Percentiles rank a stretch among this genome's conserved stretches.
Conservation (phyloP, 768 basidiomycete genomes). For the Agrocybe chaxingu region DNA sequence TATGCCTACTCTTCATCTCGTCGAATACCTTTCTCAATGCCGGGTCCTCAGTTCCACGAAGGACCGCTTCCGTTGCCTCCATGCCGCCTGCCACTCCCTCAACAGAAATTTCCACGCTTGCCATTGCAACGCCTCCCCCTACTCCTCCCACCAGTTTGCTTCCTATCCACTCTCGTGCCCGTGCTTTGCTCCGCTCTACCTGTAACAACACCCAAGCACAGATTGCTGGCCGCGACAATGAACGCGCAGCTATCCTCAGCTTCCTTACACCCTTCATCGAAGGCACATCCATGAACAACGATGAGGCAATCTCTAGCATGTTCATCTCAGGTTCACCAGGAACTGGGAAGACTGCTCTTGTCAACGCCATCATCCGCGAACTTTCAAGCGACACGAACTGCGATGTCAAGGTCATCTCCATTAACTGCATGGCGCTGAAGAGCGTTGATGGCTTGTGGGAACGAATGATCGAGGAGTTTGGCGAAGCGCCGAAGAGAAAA, state of each 20-base stretch:
- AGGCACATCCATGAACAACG: conserved; percentile 20
- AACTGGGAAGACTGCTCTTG: conserved; percentile 86
- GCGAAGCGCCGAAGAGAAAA: conserved; percentile 32
- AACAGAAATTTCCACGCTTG: conserved; percentile 35
- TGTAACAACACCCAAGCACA: conserved; percentile 49
- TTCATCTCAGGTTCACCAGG: conserved; percentile 95
- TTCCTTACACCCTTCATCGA: conserved; percentile 60
- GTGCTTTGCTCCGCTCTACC: conserved; percentile 69
- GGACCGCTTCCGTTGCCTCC: conserved; percentile 47
- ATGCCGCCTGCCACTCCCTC: conserved; percentile 44
- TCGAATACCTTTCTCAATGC: conserved; percentile 10
- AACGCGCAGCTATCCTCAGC: conserved; percentile 53
- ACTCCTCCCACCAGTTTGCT: conserved; percentile 50
- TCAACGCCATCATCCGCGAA: conserved; percentile 58
- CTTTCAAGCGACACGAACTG: conserved; percentile 29
- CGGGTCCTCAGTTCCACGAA: conserved; percentile 34
- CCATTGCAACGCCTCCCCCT: conserved; percentile 58
- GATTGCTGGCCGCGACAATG: conserved; percentile 67
- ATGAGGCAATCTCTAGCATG: conserved; percentile 42
- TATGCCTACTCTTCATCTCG: conserved; percentile 25
- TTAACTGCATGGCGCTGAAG: conserved; percentile 82
- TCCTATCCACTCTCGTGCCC: conserved; percentile 56
- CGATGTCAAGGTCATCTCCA: conserved; percentile 46
- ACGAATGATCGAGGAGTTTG: conserved; percentile 57
- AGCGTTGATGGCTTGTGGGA: conserved; percentile 71